Evolutionary conservation across 2,329 filamentous ascomycete species (phyloP).

Genomic region (Colletotrichum tabaci): DNA sequence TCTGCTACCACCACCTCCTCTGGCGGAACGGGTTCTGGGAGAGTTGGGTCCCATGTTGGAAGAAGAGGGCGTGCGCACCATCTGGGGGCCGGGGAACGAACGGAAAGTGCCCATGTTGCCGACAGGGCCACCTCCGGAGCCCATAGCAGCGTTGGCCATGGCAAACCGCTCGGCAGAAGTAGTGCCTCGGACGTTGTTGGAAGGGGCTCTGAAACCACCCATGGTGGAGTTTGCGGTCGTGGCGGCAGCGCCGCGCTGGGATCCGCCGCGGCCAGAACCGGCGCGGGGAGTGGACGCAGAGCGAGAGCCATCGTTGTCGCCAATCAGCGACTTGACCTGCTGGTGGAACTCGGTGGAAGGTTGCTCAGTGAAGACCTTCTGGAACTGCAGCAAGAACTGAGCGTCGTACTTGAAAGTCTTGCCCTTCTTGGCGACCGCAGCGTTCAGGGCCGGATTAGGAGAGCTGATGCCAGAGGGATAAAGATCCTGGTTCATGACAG

Average conservation of each 20-base stretch:
- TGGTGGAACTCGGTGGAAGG: constrained; percentile 93
- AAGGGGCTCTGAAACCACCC: constrained; percentile 73
- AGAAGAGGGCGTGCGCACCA: constrained; percentile 77
- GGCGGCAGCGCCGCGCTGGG: constrained; percentile 65
- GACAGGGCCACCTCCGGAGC: constrained; percentile 30
- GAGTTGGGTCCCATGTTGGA: constrained; percentile 76
- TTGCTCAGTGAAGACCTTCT: constrained; percentile 96
- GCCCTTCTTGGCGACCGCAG: constrained; percentile 82
- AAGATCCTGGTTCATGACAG: constrained; percentile 81
- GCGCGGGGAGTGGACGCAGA: constrained; percentile 75
- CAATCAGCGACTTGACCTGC: constrained; percentile 89
- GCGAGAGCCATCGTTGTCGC: constrained; percentile 78
- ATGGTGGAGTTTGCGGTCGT: constrained; percentile 67
- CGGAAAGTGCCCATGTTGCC: constrained; percentile 54
- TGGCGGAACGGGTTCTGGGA: constrained; percentile 76
- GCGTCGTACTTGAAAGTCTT: constrained; percentile 95
- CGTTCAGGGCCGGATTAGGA: constrained; percentile 92
- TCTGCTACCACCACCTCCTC: constrained; percentile 69
- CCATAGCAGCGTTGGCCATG: constrained; percentile 69
- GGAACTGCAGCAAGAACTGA: constrained; percentile 95
- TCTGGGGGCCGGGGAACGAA: constrained; percentile 71
- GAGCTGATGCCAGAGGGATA: constrained; percentile 90
- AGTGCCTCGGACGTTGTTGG: constrained; percentile 71
- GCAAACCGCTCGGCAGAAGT: constrained; percentile 84
- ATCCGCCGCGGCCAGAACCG: constrained; percentile 64